Conservation (phyloP, 2,329 filamentous ascomycete genomes). For the Eutypa lata region DNA sequence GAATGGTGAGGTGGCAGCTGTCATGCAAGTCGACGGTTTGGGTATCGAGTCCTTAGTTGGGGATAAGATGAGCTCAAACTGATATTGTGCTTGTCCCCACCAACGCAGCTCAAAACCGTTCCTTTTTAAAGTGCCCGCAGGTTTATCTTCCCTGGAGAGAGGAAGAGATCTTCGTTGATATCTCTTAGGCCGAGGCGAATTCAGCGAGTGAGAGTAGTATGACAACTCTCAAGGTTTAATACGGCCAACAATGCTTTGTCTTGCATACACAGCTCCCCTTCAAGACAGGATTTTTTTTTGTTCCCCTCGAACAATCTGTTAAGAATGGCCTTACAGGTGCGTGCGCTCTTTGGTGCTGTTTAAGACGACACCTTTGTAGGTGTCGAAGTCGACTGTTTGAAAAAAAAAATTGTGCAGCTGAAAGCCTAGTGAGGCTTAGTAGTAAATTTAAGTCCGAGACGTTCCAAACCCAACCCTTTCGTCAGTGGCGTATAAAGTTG, state of each 20-base stretch:
- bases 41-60: conserved; percentile 27
- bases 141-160: neutral
- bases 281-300: too few species aligned
- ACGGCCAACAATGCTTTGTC: neutral
- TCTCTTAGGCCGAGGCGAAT: neutral
- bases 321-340: too few species aligned
- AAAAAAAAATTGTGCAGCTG: too few species aligned
- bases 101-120: neutral
- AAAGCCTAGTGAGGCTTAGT: neutral
- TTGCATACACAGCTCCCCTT: too few species aligned
- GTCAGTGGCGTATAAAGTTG: neutral
- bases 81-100: conserved; percentile 3
- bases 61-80: conserved; percentile 5
- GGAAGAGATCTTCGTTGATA: neutral
- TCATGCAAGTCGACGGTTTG: conserved; percentile 45
- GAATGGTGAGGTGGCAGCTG: conserved; percentile 44
- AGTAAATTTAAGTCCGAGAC: neutral
- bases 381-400: too few species aligned
- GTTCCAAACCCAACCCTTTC: neutral
- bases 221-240: neutral
- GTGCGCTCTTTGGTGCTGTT: too few species aligned
- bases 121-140: neutral
- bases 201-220: neutral
- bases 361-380: too few species aligned
- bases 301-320: too few species aligned